Conservation (phyloP, 495 filamentous ascomycete species). For the Penicillium arizonense region DNA sequence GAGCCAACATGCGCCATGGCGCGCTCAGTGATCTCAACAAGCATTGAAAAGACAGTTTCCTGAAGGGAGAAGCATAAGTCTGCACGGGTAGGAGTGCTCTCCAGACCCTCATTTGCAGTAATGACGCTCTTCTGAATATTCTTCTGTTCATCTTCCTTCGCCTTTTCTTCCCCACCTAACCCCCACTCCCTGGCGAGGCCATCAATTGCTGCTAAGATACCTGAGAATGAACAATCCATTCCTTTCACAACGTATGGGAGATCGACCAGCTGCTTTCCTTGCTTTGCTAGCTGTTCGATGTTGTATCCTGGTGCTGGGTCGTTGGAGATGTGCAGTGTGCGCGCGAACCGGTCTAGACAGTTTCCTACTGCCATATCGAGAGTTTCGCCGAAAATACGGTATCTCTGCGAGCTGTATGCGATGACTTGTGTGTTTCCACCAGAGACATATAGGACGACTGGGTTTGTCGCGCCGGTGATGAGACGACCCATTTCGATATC, state of each 20-base stretch:
- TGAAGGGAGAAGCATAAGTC: slow-evolving; percentile 94
- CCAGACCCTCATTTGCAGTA: slow-evolving; percentile 21
- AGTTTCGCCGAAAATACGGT: slow-evolving; percentile 96
- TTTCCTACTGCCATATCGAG: slow-evolving; percentile 98
- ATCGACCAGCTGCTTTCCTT: slow-evolving; percentile 71
- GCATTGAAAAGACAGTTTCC: slow-evolving; percentile 93
- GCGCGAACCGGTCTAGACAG: slow-evolving; percentile 93
- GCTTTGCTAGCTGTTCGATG: slow-evolving; percentile 93
- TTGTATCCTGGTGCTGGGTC: slow-evolving; percentile 97
- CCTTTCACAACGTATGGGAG: slow-evolving; percentile 96
- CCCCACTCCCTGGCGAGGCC: slow-evolving; percentile 65
- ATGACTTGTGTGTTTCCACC: slow-evolving; percentile 99
- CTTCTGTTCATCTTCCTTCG: slow-evolving; percentile 33
- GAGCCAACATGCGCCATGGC: slow-evolving; percentile 97
- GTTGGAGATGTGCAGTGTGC: slow-evolving; percentile 85
- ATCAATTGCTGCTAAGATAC: slow-evolving; percentile 83
- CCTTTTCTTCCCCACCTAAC: slow-evolving; percentile 34
- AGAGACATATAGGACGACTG: slow-evolving; percentile 92
- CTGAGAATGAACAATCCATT: slow-evolving; percentile 96
- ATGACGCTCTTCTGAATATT: slow-evolving; percentile 2
- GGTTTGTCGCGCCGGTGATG: slow-evolving; percentile 89
- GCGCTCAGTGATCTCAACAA: slow-evolving; percentile 97
- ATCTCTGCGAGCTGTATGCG: slow-evolving; percentile 88
- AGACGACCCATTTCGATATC: slow-evolving; percentile 96
- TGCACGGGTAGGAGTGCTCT: slow-evolving; percentile 62